Conservation (phyloP, 2,329 filamentous ascomycete genomes). For the Pyrenochaeta sp. region DNA sequence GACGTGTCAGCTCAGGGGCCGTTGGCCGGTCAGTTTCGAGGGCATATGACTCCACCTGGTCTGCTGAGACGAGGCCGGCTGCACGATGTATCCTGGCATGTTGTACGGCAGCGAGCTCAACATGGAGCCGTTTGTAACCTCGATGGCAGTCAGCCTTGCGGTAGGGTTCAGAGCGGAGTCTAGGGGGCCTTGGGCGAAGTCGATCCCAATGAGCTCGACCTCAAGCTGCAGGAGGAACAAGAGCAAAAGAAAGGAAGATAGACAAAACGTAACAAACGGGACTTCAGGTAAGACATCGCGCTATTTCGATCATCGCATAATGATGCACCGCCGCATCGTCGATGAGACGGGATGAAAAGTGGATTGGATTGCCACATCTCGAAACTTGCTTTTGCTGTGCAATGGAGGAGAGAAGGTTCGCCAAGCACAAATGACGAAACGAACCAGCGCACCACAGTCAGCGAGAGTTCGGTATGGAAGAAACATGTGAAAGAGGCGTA, state of each 20-base stretch:
- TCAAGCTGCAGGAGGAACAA: background rate
- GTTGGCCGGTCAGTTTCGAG: conserved; percentile 3
- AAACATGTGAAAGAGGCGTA: background rate
- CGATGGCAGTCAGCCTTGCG: background rate
- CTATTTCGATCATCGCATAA: background rate
- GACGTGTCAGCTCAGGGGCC: conserved; percentile 1
- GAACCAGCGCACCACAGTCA: too few species aligned
- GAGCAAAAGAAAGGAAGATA: background rate
- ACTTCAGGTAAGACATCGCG: background rate
- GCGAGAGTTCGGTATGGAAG: background rate
- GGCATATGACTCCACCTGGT: conserved; percentile 20
- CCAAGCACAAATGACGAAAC: conserved; percentile 10
- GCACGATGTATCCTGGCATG: background rate
- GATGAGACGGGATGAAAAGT: conserved; percentile 4
- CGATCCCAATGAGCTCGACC: background rate
- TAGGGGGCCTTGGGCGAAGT: background rate
- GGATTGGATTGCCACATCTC: background rate
- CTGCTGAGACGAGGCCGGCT: conserved; percentile 14
- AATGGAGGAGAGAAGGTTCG: background rate
- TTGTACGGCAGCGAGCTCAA: too few species aligned
- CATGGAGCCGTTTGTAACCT: too few species aligned
- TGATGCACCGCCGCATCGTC: conserved; percentile 1
- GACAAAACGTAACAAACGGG: background rate
- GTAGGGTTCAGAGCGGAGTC: background rate
- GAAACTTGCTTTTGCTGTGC: conserved; percentile 6